Base-by-base conservation (phyloP, 148 eudicot genomes). In the Vaccinium vitisidaea region DNA sequence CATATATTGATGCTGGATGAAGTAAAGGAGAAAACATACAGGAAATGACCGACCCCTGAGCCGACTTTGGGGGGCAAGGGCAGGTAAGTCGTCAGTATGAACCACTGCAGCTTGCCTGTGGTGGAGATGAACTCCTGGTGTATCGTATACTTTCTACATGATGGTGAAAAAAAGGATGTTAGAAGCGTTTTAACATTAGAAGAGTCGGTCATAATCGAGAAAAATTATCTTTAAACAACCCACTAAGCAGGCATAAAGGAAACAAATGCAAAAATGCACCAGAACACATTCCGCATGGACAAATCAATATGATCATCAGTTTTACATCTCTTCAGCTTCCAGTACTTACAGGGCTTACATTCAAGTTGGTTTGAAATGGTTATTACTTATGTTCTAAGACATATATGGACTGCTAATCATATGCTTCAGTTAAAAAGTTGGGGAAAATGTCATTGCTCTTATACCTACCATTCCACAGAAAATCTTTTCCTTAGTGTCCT, bases 41-140 rank as follows among this genome's bases (percentile, higher is more conserved):
- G 98, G 95, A 80, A 94, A 85, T 52, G 96, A 87, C 89, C 88
- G 98, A 81, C 99, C 99, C 88, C 93, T 90, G 83, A 97, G 95
- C 79, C 98, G 93, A 88, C 98, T 95, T 82, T 84, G 89, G 83
- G 99, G 99, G 83, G 99, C 99, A 81, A 97, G 95, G 86, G 87
- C 83, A 80, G 96, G 95, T 80, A 97, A 88, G 88, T 97, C 99
- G 85, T 95, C 96, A 48, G 98, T 86, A 80, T 93, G 94, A 83
- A 96, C 88, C 53, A 96, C 98, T 46, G 99, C 98, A 88, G 98
- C 98, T 91, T 93, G 98, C 91, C 99, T 91, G 81, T 96, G 99
- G 88, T 96, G 99, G 77, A 96, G 98, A 92, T 96, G 99, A 70
- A 96, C 97, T 87, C 99, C 99, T 73, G 99, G 99, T 27, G 99